Evolutionary conservation across 2,329 filamentous ascomycete genomes (phyloP).

Genomic region (Cryphonectria parasitica): DNA sequence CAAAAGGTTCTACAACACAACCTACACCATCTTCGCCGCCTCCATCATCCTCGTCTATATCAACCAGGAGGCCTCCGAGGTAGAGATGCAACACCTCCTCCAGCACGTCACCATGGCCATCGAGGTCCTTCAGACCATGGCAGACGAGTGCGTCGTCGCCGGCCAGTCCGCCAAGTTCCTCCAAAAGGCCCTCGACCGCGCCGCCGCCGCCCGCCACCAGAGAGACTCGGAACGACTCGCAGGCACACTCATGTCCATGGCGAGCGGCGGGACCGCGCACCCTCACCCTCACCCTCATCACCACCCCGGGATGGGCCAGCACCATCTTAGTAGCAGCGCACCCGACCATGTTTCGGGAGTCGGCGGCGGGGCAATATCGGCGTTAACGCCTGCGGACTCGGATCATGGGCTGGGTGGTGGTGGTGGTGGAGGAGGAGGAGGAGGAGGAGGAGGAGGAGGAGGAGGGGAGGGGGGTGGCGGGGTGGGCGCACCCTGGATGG

Average conservation of each 20-base stretch:
- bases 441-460: neutral
- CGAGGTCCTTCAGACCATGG: conserved; percentile 29
- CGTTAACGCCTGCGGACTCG: neutral
- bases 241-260: conserved; percentile 26
- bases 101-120: conserved; percentile 33
- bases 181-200: conserved; percentile 33
- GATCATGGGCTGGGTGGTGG: conserved; percentile 1
- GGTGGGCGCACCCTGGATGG: conserved; percentile 13
- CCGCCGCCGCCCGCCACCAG: conserved; percentile 24
- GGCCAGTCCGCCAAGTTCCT: conserved; percentile 35
- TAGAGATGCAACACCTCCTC: conserved; percentile 30
- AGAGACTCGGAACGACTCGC: conserved; percentile 28
- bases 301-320: neutral
- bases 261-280: neutral
- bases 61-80: conserved; percentile 32
- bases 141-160: conserved; percentile 34
- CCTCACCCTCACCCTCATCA: neutral
- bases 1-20: conserved; percentile 39
- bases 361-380: neutral
- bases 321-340: neutral
- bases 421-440: neutral
- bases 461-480: neutral
- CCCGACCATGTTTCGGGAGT: neutral
- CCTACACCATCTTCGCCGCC: conserved; percentile 37
- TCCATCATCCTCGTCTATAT: conserved; percentile 38